These are phyloP conservation scores for Cladophialophora bantiana DNA, from an alignment of 2,329 filamentous ascomycete genomes.

Conservation along the genomic window DNA sequence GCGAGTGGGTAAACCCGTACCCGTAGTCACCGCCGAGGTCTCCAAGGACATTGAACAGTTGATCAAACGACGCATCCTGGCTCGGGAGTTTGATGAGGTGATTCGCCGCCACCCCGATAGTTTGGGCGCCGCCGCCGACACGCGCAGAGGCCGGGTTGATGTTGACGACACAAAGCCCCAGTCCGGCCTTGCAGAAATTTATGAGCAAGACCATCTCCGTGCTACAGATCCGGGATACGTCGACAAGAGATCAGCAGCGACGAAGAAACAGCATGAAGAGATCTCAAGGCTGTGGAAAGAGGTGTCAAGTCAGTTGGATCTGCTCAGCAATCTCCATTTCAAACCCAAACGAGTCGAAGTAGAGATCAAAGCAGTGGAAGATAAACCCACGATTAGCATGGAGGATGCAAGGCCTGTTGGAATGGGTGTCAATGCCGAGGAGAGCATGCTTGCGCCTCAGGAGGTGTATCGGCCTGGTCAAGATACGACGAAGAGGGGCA, in stretches of 20 bases:
- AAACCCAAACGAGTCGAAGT: slow-evolving; percentile 84
- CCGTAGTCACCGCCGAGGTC: slow-evolving; percentile 89
- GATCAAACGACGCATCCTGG: slow-evolving; percentile 90
- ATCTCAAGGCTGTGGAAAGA: slow-evolving; percentile 84
- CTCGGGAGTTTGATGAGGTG: slow-evolving; percentile 91
- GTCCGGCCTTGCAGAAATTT: slow-evolving; percentile 87
- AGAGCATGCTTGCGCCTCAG: slow-evolving; percentile 84
- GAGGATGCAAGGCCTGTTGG: slow-evolving; percentile 92
- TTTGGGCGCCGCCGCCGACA: slow-evolving; percentile 64
- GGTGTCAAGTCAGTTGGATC: slow-evolving; percentile 80
- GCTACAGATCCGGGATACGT: slow-evolving; percentile 79
- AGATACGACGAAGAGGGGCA: slow-evolving; percentile 53
- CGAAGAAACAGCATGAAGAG: slow-evolving; percentile 81
- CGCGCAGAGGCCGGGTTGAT: slow-evolving; percentile 76
- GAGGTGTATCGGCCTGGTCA: slow-evolving; percentile 88
- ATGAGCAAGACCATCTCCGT: slow-evolving; percentile 90
- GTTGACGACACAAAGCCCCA: slow-evolving; percentile 87
- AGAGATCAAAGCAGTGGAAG: slow-evolving; percentile 83
- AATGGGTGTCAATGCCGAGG: slow-evolving; percentile 70
- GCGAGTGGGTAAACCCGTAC: slow-evolving; percentile 90
- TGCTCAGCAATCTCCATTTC: slow-evolving; percentile 93
- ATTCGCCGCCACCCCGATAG: slow-evolving; percentile 80
- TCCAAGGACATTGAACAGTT: slow-evolving; percentile 91
- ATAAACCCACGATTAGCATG: slow-evolving; percentile 91
- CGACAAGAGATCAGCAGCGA: slow-evolving; percentile 81